phyloP scores from a whole-genome alignment of 305 asterid species.

The Fraxinus sp. region DNA sequence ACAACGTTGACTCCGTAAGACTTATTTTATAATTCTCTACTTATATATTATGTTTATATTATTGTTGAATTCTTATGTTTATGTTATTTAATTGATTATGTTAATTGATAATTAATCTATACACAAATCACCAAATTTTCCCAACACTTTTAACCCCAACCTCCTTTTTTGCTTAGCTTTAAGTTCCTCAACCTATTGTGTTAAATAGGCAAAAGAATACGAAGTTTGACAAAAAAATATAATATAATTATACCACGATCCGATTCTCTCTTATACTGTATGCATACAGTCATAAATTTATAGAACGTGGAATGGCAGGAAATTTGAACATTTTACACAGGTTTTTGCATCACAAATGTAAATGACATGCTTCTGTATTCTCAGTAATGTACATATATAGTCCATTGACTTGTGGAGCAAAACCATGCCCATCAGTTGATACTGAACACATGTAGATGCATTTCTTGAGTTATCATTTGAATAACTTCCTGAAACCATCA shows the following conservation, averaged over 20 bases:
- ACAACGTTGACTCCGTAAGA: background rate
- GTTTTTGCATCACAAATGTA: background rate
- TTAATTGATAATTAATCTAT: background rate
- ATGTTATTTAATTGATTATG: too few relatives aligned
- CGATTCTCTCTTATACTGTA: background rate
- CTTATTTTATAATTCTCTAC: background rate
- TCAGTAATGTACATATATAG: background rate
- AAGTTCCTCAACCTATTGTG: background rate
- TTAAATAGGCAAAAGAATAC: background rate
- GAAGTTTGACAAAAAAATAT: background rate
- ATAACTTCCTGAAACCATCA: conserved; percentile 59
- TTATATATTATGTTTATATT: too few relatives aligned
- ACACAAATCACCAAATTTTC: background rate
- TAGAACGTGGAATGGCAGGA: background rate
- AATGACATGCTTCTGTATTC: background rate
- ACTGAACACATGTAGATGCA: background rate
- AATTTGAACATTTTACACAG: background rate
- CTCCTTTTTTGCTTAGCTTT: background rate
- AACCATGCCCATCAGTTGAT: background rate
- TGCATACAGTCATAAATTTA: background rate
- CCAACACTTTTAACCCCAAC: background rate
- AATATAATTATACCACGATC: background rate
- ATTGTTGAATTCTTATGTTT: too few relatives aligned
- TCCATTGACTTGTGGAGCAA: background rate
- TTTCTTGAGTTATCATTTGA: conserved; percentile 39